Base-by-base conservation (phyloP, 805 yeast genomes). In the Suhomyces sp. region DNA sequence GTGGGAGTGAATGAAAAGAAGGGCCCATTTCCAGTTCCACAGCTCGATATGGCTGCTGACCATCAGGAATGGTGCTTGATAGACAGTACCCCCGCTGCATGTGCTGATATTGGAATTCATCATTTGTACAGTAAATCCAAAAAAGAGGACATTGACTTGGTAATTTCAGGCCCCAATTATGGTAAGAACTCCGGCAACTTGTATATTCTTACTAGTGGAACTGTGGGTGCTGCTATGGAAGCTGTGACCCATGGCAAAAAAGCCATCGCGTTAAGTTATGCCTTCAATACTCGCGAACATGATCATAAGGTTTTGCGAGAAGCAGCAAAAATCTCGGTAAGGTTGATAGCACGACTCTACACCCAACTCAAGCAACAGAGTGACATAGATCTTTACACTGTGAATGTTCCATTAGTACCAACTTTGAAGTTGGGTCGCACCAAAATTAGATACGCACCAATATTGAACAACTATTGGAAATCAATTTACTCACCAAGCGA, bases 141-240 rank as follows among this genome's bases (percentile, higher is more conserved):
- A 44, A 70, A 73, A 39, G 80, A 79, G 3, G 86, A 86, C 1
- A 82, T 92, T 20, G 97, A 94, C 68, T 72, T 93, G 53, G 97
- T 94, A 4, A 67, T 94, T 20, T 87, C 96, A 50, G 99, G 99
- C 0, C 99, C 99, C 6, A 94, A 94, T 65, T 93, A 87, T 58
- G 99, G 99, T 20, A 83, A 97, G 64, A 94, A 94, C 68, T 85
- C 97, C 1, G 83, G 93, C 21, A 90, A 96, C 5, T 81, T 93
- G 44, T 94, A 91, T 67, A 87, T 91, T 50, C 79, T 94, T 60
- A 84, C 97, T 4, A 86, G 96, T 59, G 99, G 99, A 12, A 94
- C 99, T 2, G 86, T 94, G 15, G 99, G 99, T 22, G 98, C 97
- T 3, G 94, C 97, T 0, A 81, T 92, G 90, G 99, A 94, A 71